These are phyloP conservation scores for Russula dissimulans DNA, from an alignment of 768 basidiomycete genomes.

Conservation along the genomic window DNA sequence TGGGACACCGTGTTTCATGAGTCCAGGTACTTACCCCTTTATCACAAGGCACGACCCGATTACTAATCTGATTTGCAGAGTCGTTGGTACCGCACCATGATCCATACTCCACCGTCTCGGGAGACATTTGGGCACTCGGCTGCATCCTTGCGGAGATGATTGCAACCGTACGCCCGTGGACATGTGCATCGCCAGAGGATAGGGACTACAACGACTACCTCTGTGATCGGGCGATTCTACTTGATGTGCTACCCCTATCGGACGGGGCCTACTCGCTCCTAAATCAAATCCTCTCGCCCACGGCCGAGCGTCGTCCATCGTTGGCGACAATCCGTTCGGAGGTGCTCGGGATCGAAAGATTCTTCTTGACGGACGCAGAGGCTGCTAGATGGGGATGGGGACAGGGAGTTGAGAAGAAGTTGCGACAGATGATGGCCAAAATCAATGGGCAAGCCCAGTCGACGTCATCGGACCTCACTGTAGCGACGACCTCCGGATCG, in stretches of 20 bases:
- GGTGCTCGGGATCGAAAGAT: slow-evolving; percentile 46
- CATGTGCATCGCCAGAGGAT: neutral
- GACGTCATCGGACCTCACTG: neutral
- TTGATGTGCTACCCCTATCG: slow-evolving; percentile 23
- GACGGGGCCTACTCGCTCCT: slow-evolving; percentile 35
- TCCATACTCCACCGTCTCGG: neutral
- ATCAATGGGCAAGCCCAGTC: neutral
- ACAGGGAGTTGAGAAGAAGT: neutral
- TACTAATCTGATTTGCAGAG: neutral
- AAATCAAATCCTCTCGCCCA: slow-evolving; percentile 49
- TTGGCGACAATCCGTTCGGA: slow-evolving; percentile 49
- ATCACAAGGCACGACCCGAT: fast-evolving
- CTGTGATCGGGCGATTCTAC: neutral
- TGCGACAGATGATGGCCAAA: neutral
- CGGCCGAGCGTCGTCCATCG: slow-evolving; percentile 51
- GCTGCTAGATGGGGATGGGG: neutral
- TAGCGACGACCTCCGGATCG: neutral
- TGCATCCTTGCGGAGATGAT: slow-evolving; percentile 14
- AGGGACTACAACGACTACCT: neutral
- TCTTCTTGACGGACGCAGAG: slow-evolving; percentile 50
- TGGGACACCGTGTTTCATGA: slow-evolving; percentile 11
- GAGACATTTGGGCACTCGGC: slow-evolving; percentile 15
- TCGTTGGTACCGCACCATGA: neutral
- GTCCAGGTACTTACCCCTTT: slow-evolving; percentile 3
- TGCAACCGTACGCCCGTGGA: neutral